phyloP scores from a whole-genome alignment of 306 rosid species.

The Malus sieversii region DNA sequence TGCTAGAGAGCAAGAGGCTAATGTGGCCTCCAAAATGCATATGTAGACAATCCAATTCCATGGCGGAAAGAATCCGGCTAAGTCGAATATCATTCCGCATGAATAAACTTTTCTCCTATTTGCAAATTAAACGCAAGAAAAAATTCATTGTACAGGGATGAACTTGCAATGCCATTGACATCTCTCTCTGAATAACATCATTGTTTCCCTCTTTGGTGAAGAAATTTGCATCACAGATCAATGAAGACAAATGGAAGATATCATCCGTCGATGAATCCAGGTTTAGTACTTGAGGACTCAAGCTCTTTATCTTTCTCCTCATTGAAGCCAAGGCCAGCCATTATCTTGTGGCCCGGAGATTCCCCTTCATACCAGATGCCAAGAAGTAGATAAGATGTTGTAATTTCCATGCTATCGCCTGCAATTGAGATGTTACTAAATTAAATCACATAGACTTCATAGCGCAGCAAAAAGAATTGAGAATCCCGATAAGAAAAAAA shows the following conservation, averaged over 20 bases:
- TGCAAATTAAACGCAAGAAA: neutral
- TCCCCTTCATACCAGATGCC: slow-evolving; percentile 60
- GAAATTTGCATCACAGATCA: slow-evolving; percentile 16
- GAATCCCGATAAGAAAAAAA: neutral
- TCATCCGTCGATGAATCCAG: slow-evolving; percentile 40
- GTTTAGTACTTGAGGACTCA: slow-evolving; percentile 42
- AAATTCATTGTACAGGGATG: neutral
- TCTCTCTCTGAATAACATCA: slow-evolving; percentile 7
- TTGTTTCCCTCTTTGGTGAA: slow-evolving; percentile 16
- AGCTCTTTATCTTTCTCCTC: slow-evolving; percentile 60
- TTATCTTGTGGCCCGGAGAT: slow-evolving; percentile 51
- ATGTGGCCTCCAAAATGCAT: neutral
- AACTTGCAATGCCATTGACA: slow-evolving; percentile 4
- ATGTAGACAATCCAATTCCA: neutral
- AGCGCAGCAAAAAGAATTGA: neutral
- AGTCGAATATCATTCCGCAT: neutral
- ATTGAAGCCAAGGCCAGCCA: slow-evolving; percentile 49
- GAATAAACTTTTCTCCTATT: neutral
- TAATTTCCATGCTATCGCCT: slow-evolving; percentile 48
- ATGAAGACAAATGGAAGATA: neutral
- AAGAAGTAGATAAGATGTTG: slow-evolving; percentile 48
- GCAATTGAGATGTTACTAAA: slow-evolving; percentile 8
- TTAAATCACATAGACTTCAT: neutral
- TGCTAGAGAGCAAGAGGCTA: neutral
- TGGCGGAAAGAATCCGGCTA: neutral